Evolutionary conservation across 352 stramenopile genomes (phyloP).

Genomic region (Pythium scleroteichum): DNA sequence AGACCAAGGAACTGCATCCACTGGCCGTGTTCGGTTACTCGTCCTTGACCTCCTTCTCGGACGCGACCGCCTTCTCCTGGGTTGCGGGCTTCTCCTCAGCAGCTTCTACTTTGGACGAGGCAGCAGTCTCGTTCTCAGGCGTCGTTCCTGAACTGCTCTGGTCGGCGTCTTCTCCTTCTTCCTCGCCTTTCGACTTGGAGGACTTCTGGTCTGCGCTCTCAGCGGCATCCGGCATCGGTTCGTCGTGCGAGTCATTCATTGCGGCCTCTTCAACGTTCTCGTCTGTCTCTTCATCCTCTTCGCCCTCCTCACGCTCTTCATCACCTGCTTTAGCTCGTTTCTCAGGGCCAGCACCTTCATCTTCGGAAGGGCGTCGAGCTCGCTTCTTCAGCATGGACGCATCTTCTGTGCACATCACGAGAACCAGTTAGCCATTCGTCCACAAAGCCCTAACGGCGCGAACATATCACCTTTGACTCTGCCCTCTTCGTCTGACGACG

Average conservation of each 20-base stretch:
- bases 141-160: constrained; percentile 15
- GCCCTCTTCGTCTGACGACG: constrained; percentile 43
- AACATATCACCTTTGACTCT: constrained; percentile 23
- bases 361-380: constrained; percentile 32
- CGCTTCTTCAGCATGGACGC: constrained; percentile 62
- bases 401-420: constrained; percentile 13
- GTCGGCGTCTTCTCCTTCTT: constrained; percentile 22
- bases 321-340: constrained; percentile 24
- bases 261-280: constrained; percentile 8
- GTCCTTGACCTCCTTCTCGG: not conserved
- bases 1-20: no score
- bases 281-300: constrained; percentile 22
- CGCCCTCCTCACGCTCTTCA: constrained; percentile 31
- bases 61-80: not conserved
- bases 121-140: constrained; percentile 3
- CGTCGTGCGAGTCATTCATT: constrained; percentile 5
- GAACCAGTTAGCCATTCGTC: constrained; percentile 7
- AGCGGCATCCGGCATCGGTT: not conserved
- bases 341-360: constrained; percentile 24
- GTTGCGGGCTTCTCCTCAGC: not conserved
- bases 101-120: not conserved
- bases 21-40: no score
- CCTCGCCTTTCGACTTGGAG: not conserved
- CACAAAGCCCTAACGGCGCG: not conserved
- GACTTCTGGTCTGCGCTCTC: not conserved